Base-by-base conservation (phyloP, 257 asterid genomes). In the Jacaranda copaia region DNA sequence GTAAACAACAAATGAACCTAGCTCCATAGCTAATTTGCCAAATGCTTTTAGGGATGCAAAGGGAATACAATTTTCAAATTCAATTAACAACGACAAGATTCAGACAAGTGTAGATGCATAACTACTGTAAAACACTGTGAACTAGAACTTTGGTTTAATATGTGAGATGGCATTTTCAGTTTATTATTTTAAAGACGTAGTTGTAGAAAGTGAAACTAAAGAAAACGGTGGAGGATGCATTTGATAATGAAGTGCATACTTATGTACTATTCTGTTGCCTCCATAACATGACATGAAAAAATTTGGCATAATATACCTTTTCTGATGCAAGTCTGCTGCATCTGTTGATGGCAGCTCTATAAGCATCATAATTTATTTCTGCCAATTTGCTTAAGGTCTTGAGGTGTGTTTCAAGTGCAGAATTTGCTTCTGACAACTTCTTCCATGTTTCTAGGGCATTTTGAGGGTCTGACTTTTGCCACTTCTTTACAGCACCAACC, bases 401-500 rank as follows among this genome's bases (percentile, higher is more conserved):
- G 73, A 96, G 89, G 83, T 91, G 91, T 79, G 82, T 74, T 81
- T 96, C 99, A 53, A 96, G 93, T 4, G 89, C 79, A 72, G 93
- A 82, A 75, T 93, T 96, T 70, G 91, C 91, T 80, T 88, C 96
- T 58, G 97, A 90, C 81, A 96, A 83, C 72, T 86, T 88, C 75
- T 80, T 93, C 99, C 99, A 96, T 71, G 93, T 96, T 77, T 89
- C 92, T 3, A 68, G 72, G 51, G 99, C 83, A 67, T 75, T 88
- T 85, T 90, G 78, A 52, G 98, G 98, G 77, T 96, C 98, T 72
- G 95, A 76, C 61, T 90, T 96, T 82, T 91, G 99, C 99, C 98
- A 96, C 85, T 88, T 93, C 92, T 93, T 96, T 73, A 93, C 97
- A 59, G 99, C 97, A 70, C 99, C 98, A 75, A 96, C 98, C 99